Base-by-base conservation (phyloP, 331 rosid genomes). In the Malus hybrid region DNA sequence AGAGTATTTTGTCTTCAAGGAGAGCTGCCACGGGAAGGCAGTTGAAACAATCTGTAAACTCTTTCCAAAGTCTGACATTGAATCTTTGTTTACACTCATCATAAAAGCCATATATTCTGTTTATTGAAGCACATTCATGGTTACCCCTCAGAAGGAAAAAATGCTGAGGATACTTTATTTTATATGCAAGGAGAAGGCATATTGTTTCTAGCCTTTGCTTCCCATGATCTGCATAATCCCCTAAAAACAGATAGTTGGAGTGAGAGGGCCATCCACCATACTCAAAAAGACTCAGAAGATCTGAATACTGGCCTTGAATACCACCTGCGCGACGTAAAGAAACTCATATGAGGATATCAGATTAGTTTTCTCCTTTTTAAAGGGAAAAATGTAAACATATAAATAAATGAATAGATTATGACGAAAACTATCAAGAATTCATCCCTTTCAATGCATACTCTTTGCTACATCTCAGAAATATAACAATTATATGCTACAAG, bases 211-310 rank as follows among this genome's bases (percentile, higher is more conserved):
- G 70, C 74, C 97, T 86, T 75, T 91, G 97, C 80, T 90, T 93
- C 34, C 98, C 98, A 3, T 96, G 94, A 80, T 93, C 98, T 56
- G 90, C 98, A 42, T 93, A 93, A 76, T 93, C 98, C 29, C 98
- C 94, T 67, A 93, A 73, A 60, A 91, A 93, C 66, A 93, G 79
- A 82, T 93, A 88, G 81, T 93, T 88, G 31, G 96, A 90, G 39
- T 83, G 87, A 68, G 98, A 96, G 28, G 98, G 98, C 0, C 84
- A 84, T 85, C 97, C 97, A 46, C 98, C 98, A n/a, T 78, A 77
- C 66, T 93, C 96, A n/a, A 93, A 90, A 63, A 93, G 87, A 74
- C 94, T 80, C 69, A 91, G 90, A 69, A 93, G 97, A 73, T 93
- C 98, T 19, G 89, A 73, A 80, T 88, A 93, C 72, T 91, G 98